phyloP scores from a whole-genome alignment of 2,329 filamentous ascomycete species.

The Pyrenophora seminiperda region DNA sequence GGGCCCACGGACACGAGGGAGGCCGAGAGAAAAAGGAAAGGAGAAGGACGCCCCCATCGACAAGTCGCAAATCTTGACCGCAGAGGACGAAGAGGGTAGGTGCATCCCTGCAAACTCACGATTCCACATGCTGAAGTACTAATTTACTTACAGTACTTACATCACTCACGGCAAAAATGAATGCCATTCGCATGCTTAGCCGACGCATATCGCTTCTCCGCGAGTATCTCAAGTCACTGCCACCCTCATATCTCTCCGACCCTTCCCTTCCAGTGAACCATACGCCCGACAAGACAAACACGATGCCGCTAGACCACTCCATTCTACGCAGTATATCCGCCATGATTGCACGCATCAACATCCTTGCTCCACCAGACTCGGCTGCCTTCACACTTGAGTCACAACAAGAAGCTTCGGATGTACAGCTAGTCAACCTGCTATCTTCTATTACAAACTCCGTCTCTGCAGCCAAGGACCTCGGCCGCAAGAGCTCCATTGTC shows the following conservation, averaged over 20 bases:
- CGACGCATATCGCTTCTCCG: slow-evolving; percentile 60
- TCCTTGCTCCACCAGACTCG: slow-evolving; percentile 74
- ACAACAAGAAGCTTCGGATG: slow-evolving; percentile 80
- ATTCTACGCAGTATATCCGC: slow-evolving; percentile 89
- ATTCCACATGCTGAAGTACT: background rate
- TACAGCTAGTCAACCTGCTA: slow-evolving; percentile 76
- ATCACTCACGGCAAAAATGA: slow-evolving; percentile 81
- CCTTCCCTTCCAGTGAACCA: slow-evolving; percentile 43
- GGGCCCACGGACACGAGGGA: slow-evolving; percentile 56
- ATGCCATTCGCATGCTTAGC: slow-evolving; percentile 92
- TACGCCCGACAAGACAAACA: slow-evolving; percentile 32
- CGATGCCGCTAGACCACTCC: slow-evolving; percentile 61
- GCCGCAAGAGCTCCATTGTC: slow-evolving; percentile 68
- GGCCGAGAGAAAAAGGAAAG: slow-evolving; percentile 57
- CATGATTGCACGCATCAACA: slow-evolving; percentile 79
- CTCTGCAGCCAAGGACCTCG: slow-evolving; percentile 71
- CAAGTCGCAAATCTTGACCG: slow-evolving; percentile 51
- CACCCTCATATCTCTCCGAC: slow-evolving; percentile 66
- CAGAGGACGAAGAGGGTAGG: slow-evolving; percentile 69
- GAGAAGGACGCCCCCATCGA: slow-evolving; percentile 44
- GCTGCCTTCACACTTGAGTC: slow-evolving; percentile 72
- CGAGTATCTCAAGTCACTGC: slow-evolving; percentile 74
- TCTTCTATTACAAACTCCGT: slow-evolving; percentile 76
- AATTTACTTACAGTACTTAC: slow-evolving; percentile 57
- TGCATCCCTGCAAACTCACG: background rate